phyloP scores from a whole-genome alignment of 768 basidiomycete genomes.

The Kwoniella heveanensis region DNA sequence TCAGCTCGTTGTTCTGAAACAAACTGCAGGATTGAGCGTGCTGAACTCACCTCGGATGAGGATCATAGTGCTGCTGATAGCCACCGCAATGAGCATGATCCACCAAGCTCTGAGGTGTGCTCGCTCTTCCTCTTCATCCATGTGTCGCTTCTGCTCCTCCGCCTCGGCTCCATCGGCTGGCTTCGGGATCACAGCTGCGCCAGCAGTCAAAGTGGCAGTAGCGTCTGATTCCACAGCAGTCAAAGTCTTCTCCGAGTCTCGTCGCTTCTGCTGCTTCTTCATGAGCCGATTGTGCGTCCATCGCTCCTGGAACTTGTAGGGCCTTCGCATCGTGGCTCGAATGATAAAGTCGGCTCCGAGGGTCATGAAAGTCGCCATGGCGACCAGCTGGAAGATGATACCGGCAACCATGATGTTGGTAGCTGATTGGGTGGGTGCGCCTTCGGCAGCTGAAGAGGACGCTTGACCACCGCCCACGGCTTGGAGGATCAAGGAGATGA shows the following conservation, averaged over 20 bases:
- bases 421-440: slow-evolving; percentile 38
- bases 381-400: slow-evolving; percentile 53
- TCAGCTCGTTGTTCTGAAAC: too few relatives aligned
- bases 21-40: too few relatives aligned
- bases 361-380: slow-evolving; percentile 49
- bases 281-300: slow-evolving; percentile 9
- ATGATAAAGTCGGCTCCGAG: slow-evolving; percentile 51
- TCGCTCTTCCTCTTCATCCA: slow-evolving; percentile 7
- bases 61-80: slow-evolving; percentile 34
- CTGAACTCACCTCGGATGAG: slow-evolving; percentile 32
- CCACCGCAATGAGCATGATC: slow-evolving; percentile 34
- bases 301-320: slow-evolving; percentile 34
- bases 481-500: slow-evolving; percentile 53
- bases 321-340: slow-evolving; percentile 24
- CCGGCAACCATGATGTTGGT: slow-evolving; percentile 56
- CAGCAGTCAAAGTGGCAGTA: not conserved
- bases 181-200: not conserved
- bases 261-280: slow-evolving; percentile 3
- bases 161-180: slow-evolving; percentile 1
- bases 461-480: slow-evolving; percentile 50
- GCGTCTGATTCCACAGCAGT: slow-evolving; percentile 9
- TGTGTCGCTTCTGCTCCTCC: slow-evolving; percentile 8
- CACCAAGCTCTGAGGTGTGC: slow-evolving; percentile 30
- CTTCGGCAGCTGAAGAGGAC: slow-evolving; percentile 31
- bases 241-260: slow-evolving; percentile 9